These are phyloP conservation scores for Pelargonium exstipulatum DNA, from an alignment of 441 rosid genomes.

Conservation along the genomic window DNA sequence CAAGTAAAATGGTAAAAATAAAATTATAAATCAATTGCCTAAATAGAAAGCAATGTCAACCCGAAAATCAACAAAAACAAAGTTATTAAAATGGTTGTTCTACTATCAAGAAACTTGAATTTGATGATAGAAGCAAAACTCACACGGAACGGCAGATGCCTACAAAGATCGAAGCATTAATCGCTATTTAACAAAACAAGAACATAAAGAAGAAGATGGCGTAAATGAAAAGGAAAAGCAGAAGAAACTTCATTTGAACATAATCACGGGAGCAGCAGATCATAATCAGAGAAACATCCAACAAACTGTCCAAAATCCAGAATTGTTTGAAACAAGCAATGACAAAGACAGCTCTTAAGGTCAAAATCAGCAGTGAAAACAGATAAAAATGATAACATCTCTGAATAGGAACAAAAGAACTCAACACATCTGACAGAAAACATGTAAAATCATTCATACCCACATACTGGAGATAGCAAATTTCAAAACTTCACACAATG, in stretches of 20 bases:
- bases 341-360: slow-evolving; percentile 13
- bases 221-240: neutral
- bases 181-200: neutral
- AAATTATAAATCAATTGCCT: neutral
- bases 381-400: neutral
- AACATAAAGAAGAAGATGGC: neutral
- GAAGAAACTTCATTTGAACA: neutral
- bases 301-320: neutral
- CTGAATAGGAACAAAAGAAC: neutral
- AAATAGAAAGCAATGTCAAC: neutral
- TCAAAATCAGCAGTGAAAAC: neutral
- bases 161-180: neutral
- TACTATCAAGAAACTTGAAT: neutral
- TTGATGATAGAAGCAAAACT: neutral
- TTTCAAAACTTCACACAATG: neutral
- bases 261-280: neutral
- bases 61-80: too few species aligned
- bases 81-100: too few species aligned
- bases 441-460: neutral
- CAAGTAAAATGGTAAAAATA: too few species aligned
- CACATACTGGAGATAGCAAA: too few species aligned
- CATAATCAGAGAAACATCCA: neutral
- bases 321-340: neutral
- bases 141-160: neutral
- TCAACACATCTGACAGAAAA: neutral